Evolutionary conservation across 73 alveolate species (phyloP), one percentile per base, ranked within the genome.

Genomic region (Effrenium voratum): DNA sequence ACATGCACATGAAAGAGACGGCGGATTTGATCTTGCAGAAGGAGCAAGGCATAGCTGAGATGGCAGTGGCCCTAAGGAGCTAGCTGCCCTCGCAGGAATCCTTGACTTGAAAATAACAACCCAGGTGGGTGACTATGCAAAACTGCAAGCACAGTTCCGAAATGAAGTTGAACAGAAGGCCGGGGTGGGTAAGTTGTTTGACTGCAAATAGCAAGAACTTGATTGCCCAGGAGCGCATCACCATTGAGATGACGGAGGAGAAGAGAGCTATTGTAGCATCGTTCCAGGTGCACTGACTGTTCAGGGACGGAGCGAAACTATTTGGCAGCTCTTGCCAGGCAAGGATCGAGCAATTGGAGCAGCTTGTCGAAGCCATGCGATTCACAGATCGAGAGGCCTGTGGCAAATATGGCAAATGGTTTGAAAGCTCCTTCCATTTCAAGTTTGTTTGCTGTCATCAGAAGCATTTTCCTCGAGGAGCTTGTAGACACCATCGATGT

Each of bases 21-120:
- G 95, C 95, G 44, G 95, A 88, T 40, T 16, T 88, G 60, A 60
- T 88, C 52, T 32, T 68, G 84, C 85, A 88, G 95, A 88, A 88
- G 59, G 95, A 88, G 86, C 95, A 68, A 45, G 95, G 95, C 83
- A 88, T 88, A n/a, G 95, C 95, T 2, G 95, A 88, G 30, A 88
- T 88, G 95, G 95, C 72, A 57, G 16, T 22, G 72, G 5, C 72
- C 72, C 28, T 57, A 30, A 57, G 72, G 5, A 57, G 72, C 28
- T 57, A 57, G n/a, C 16, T 2, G 32, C 38, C 38, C 34, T 30
- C 19, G 38, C 10, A 72, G 19, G 40, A 4, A 22, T 32, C 12
- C 15, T 12, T 12, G 66, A 41, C 47, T 24, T n/a, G n/a, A 16
- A 6, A 40, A 22, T 47, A 3, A 70, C 50, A 2, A 32, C 30